phyloP scores from a whole-genome alignment of 2,329 filamentous ascomycete species.

The Arachnopeziza araneosa region DNA sequence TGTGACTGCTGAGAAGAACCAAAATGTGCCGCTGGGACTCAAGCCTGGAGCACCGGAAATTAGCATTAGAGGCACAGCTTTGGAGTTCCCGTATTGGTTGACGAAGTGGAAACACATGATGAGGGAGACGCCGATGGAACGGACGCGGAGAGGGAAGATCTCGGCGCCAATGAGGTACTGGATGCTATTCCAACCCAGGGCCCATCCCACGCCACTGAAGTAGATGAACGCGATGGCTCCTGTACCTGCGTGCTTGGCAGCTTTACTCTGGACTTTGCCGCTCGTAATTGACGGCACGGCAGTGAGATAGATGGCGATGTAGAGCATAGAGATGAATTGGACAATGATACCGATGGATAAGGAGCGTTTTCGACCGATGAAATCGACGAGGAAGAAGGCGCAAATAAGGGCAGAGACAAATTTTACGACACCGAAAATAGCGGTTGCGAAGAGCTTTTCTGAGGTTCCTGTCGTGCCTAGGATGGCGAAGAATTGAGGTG shows the following conservation, averaged over 20 bases:
- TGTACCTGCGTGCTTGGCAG: slow-evolving; percentile 51
- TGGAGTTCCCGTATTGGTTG: slow-evolving; percentile 72
- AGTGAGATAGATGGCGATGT: slow-evolving; percentile 56
- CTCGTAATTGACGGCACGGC: slow-evolving; percentile 53
- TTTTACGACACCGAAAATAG: slow-evolving; percentile 72
- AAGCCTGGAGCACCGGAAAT: slow-evolving; percentile 42
- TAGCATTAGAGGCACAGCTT: slow-evolving; percentile 71
- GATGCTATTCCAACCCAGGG: slow-evolving; percentile 68
- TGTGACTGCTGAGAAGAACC: slow-evolving; percentile 68
- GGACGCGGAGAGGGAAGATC: slow-evolving; percentile 69
- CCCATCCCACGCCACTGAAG: slow-evolving; percentile 63
- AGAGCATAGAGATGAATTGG: slow-evolving; percentile 58
- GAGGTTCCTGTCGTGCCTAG: slow-evolving; percentile 64
- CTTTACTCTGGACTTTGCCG: slow-evolving; percentile 37
- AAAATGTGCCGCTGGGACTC: slow-evolving; percentile 61
- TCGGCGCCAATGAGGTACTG: slow-evolving; percentile 76
- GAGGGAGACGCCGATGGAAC: slow-evolving; percentile 63
- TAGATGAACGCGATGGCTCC: slow-evolving; percentile 72
- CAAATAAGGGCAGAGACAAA: slow-evolving; percentile 61
- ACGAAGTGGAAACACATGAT: slow-evolving; percentile 76
- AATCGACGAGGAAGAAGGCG: slow-evolving; percentile 74
- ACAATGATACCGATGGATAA: slow-evolving; percentile 55
- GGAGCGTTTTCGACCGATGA: slow-evolving; percentile 68
- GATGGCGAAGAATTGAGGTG: slow-evolving; percentile 65
- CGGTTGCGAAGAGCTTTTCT: slow-evolving; percentile 67